These are phyloP conservation scores for Hibiscus mutabilis DNA, from an alignment of 345 rosid species.

Conservation along the genomic window DNA sequence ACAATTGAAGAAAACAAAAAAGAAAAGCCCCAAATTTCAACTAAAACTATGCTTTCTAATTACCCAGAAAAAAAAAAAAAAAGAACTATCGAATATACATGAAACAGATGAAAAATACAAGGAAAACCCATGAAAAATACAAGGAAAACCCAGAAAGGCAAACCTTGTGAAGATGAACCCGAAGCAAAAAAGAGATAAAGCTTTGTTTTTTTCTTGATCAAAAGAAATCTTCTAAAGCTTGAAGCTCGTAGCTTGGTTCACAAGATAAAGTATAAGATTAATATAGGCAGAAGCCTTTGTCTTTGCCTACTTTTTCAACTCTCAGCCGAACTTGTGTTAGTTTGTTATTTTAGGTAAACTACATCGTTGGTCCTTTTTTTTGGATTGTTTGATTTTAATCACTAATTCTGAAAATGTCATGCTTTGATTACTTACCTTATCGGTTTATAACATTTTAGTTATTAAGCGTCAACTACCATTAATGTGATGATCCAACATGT, in stretches of 20 bases:
- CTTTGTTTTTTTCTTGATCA: not conserved
- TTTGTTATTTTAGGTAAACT: no score
- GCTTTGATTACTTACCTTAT: no score
- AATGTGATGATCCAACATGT: no score
- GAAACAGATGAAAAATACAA: no score
- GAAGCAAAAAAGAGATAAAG: not conserved
- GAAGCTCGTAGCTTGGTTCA: not conserved
- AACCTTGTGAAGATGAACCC: constrained; percentile 21
- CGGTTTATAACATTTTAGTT: no score
- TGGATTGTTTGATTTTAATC: no score
- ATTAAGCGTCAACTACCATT: no score
- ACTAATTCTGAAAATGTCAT: no score
- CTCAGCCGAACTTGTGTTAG: not conserved
- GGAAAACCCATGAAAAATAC: not conserved
- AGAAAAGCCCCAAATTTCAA: not conserved
- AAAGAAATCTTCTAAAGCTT: constrained; percentile 5
- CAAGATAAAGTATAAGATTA: not conserved
- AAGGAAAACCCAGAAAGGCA: constrained; percentile 7
- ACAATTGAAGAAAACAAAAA: not conserved
- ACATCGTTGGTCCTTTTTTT: no score
- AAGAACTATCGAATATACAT: not conserved
- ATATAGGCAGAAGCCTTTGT: not conserved
- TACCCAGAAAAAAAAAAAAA: not conserved
- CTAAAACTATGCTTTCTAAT: not conserved
- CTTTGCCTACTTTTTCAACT: not conserved